Percentiles rank a stretch among this genome's conserved stretches.
Conservation (phyloP, 169 alveolate species). For the Neospora caninum region DNA sequence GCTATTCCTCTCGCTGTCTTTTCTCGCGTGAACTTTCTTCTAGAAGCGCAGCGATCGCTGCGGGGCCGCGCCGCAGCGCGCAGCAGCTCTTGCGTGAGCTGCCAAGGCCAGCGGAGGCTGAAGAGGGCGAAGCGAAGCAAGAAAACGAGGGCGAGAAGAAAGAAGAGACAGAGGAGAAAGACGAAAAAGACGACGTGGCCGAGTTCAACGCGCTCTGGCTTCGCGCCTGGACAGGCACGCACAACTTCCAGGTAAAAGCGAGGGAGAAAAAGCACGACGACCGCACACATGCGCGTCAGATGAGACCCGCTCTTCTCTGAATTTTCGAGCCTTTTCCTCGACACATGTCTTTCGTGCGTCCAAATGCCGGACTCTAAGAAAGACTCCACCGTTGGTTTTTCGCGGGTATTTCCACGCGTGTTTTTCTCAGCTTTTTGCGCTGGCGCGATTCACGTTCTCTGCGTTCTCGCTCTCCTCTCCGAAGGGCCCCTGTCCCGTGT, state of each 20-base stretch:
- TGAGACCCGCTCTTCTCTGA: not conserved
- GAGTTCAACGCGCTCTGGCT: conserved; percentile 53
- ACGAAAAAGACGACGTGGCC: conserved; percentile 11
- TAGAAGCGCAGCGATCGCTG: conserved; percentile 60
- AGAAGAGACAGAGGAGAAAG: not conserved
- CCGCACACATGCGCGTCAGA: not conserved
- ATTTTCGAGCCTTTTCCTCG: not conserved
- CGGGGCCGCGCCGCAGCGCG: conserved; percentile 56
- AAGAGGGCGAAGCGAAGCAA: not conserved
- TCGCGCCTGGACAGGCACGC: conserved; percentile 57
- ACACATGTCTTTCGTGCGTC: too few species aligned
- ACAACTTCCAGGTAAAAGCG: conserved; percentile 61
- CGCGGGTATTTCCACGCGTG: too few species aligned
- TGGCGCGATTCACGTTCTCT: not conserved
- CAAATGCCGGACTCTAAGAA: too few species aligned
- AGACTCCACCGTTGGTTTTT: too few species aligned
- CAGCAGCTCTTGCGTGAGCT: conserved; percentile 44
- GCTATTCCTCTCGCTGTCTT: not conserved
- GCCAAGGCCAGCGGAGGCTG: not conserved
- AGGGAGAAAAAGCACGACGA: not conserved
- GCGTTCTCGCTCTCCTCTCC: not conserved
- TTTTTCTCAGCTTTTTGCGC: not conserved
- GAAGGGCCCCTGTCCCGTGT: not conserved
- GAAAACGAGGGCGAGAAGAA: not conserved
- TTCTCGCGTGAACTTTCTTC: not conserved